These are phyloP conservation scores for Tuber indicum DNA, from an alignment of 495 filamentous ascomycete species.

Conservation along the genomic window DNA sequence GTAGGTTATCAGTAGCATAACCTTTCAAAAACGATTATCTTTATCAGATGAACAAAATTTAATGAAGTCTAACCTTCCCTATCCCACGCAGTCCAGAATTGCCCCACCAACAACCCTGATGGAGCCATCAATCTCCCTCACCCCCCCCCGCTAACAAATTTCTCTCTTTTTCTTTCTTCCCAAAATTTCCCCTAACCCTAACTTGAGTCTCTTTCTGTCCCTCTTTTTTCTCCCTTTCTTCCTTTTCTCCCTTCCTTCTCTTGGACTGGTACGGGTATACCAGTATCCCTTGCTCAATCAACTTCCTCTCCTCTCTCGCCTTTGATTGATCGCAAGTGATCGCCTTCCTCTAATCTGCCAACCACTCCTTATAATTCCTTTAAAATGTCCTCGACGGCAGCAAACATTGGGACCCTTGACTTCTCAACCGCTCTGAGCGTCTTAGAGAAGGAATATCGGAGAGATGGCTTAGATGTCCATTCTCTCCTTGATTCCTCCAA, in stretches of 20 bases:
- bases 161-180: constrained; percentile 8
- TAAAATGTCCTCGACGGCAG: constrained; percentile 40
- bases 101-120: constrained; percentile 44
- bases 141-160: not conserved
- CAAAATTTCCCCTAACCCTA: constrained; percentile 39
- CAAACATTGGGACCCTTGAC: constrained; percentile 47
- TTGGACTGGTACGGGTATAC: constrained; percentile 43
- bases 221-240: constrained; percentile 33
- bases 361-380: constrained; percentile 16
- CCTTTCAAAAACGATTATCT: not conserved
- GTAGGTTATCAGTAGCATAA: not conserved
- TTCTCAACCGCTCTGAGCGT: constrained; percentile 66
- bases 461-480: constrained; percentile 78
- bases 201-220: constrained; percentile 45
- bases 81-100: constrained; percentile 20
- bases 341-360: not conserved
- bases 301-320: constrained; percentile 36
- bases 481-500: constrained; percentile 78
- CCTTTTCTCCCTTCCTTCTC: constrained; percentile 42
- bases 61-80: constrained; percentile 5
- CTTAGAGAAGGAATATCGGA: constrained; percentile 63
- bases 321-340: constrained; percentile 20
- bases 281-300: constrained; percentile 39
- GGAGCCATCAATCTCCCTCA: not conserved
- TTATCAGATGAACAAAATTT: not conserved